Base-by-base conservation (phyloP, 768 basidiomycete genomes). In the Lyophyllum atratum region DNA sequence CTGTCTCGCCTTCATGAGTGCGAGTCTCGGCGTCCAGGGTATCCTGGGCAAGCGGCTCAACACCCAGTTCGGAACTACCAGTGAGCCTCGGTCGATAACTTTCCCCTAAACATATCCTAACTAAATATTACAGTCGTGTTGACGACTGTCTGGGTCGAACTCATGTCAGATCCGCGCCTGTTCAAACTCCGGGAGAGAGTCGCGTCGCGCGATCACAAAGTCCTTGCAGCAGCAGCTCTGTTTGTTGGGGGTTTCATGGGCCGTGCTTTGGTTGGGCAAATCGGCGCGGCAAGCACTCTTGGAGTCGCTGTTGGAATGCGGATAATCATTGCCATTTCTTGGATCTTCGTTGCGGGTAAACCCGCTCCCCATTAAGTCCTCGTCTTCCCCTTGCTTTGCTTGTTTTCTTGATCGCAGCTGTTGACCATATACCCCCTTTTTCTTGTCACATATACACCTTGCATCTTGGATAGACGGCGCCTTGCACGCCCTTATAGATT, bases 121-220 rank as follows among this genome's bases (percentile, higher is more conserved):
- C 54, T 12, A 28, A 59, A 14, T 52, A 4, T 39, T 42, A 43
- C 68, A 85, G 90, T 93, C 60, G 90, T 93, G 44, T 77, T 95
- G 10, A 95, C 93, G 15, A 91, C 90, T 17, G 82, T 93, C 55
- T 95, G 92, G 92, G 91, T 92, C 62, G 93, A 95, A 64, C 82
- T 95, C 47, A 81, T 90, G 80, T 86, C 86, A 49, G 91, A 93
- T 69, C 92, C 92, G 0, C 72, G 82, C 46, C 81, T 95, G 21
- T 89, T 94, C 78, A 65, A 77, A 24, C 54, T 82, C 45, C 78
- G 78, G 39, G 74, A 80, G 49, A 72, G 72, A 48, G 79, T 89
- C 3, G 85, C 52, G 49, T 43, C 60, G 33, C 56, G 56, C 46
- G 60, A 61, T 26, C 60, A 61, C 44, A 61, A 52, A 19, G 33